Evolutionary conservation across 140 eudicot species (phyloP), one percentile per base, ranked within the genome.

Genomic region (Cichorium intybus): DNA sequence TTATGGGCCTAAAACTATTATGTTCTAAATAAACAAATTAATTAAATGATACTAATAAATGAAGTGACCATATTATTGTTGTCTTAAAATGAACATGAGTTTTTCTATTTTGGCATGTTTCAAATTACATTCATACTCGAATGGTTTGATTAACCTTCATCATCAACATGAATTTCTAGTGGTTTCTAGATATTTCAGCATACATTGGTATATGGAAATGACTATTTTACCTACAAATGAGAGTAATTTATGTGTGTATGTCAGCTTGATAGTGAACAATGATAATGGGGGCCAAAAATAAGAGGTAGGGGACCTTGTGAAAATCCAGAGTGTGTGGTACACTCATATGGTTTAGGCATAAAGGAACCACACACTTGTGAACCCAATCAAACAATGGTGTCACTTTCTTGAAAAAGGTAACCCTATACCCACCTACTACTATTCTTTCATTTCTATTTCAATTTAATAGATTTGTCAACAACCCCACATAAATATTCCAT

Each of bases 341-440:
- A 73, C 78, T 65, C 68, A 55, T 55, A 55, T 56, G 78, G 78
- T 73, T 56, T 73, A 56, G 73, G 67, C 73, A 73, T 46, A 73
- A 65, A 64, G 73, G 78, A 73, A 65, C 78, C 78, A 73, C 68
- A 64, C 67, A 47, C 68, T 65, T 24, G 78, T 73, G 73, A 64
- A 23, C 73, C 66, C 61, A 46, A 64, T 47, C 68, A 73, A 65
- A 65, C 68, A 46, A 64, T 73, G 67, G 73, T 64, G 78, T 65
- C 78, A 73, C 62, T 73, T 73, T 73, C 78, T 65, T 23, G 26
- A 23, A 64, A 73, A 64, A 73, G 78, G 68, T 24, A 56, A 56
- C 47, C 18, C 62, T 72, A 73, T 65, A 64, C 66, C 60, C 66
- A 64, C 72, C 71, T 55, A 63, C 71, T 55, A 64, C 78, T 64